Base-by-base conservation (phyloP, 2,329 filamentous ascomycete genomes). In the Didymella exigua region DNA sequence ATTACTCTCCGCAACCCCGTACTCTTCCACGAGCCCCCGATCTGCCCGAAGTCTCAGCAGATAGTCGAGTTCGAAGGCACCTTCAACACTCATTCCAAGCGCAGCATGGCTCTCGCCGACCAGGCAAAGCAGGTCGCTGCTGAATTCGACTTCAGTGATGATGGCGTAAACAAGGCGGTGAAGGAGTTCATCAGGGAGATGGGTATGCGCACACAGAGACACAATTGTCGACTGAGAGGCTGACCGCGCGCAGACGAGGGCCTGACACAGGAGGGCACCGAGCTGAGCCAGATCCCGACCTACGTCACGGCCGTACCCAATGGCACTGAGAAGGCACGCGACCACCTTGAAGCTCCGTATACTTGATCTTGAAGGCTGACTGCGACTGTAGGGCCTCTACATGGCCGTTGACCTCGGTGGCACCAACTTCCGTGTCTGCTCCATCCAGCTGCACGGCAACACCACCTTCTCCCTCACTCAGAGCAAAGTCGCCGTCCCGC, bases 341-440 rank as follows among this genome's bases (percentile, higher is more conserved):
- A 78, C 96, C 96, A 44, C 29, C 16, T 24, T 27, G 23, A 26
- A 21, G 33, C 44, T 8, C 48, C 10, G 10, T 5, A 24, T 2
- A 14, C 19, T 26, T 14, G 16, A 18, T 30, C 33, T 21, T 11
- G 11, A 26, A 5, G 14, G 42, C 58, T 59, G 52, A 60, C 49
- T 46, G 44, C 9, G 8, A 26, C 36, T n/a, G n/a, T 67, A 96
- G 91, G 95, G 95, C 42, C 82, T 97, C 33, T 99, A 97, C 78
- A 87, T 99, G 72, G 93, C 95, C 33, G 93, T 99, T 62, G 95
- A 99, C 72, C 84, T 99, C n/a, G 95, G 95, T 59, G 95, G 95
- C 68, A 99, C 95, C 62, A 99, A 99, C 80, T 96, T 98, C 78
- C 89, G 95, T 67, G 95, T 99, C 70, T 99, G 95, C 80, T 97